Evolutionary conservation across 75 land plant genomes (phyloP).

Genomic region (Cunninghamia lanceolata): DNA sequence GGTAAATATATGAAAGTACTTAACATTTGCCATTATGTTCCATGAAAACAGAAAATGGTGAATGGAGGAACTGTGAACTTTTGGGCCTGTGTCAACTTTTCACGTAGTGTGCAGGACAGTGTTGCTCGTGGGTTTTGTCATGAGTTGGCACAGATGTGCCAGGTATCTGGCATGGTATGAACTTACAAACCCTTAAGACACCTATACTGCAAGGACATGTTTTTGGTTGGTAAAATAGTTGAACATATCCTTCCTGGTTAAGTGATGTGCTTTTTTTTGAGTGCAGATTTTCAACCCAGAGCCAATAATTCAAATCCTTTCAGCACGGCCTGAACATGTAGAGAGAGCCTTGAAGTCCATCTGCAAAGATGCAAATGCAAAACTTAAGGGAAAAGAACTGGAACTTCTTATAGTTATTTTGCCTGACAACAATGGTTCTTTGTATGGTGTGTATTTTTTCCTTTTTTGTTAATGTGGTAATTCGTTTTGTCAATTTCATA

Average conservation of each 20-base stretch:
- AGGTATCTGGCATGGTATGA: conserved; percentile 52
- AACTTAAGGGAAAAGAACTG: conserved; percentile 62
- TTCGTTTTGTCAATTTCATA: not conserved
- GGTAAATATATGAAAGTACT: not conserved
- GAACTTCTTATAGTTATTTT: conserved; percentile 83
- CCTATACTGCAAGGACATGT: not conserved
- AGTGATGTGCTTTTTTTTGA: not conserved
- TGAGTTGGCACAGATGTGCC: conserved; percentile 60
- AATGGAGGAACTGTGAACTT: conserved; percentile 53
- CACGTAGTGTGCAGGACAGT: conserved; percentile 44
- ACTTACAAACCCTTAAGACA: not conserved
- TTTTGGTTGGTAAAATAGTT: not conserved
- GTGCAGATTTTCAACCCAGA: conserved; percentile 44
- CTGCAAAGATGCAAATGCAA: conserved; percentile 36
- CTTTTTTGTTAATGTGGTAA: not conserved
- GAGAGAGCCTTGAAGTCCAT: conserved; percentile 68
- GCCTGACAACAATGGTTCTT: conserved; percentile 91
- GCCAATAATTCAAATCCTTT: conserved; percentile 44
- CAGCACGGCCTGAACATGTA: conserved; percentile 67
- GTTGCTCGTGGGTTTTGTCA: conserved; percentile 40
- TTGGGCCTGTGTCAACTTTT: conserved; percentile 63
- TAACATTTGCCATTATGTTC: not conserved
- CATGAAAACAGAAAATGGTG: conserved; percentile 50
- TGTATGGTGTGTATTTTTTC: conserved; percentile 62
- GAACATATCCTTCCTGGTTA: not conserved